Evolutionary conservation across 495 filamentous ascomycete species (phyloP), one percentile per base, ranked within the genome.

Genomic region (Aspergillus egyptiacus): DNA sequence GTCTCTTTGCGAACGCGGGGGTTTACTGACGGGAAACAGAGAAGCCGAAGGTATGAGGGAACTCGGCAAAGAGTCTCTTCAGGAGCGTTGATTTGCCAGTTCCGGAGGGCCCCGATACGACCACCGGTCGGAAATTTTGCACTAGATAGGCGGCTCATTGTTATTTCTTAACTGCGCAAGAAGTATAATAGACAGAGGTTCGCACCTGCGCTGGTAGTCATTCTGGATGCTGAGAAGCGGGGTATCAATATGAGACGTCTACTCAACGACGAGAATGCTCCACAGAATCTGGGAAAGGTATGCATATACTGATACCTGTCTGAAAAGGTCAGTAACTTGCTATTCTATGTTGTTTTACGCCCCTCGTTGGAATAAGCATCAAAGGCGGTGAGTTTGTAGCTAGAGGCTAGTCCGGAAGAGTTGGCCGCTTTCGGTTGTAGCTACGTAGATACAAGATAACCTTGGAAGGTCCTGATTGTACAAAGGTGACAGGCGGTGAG

Each of bases 81-180:
- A 93, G 80, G 18, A 97, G 78, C 19, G 91, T 96, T 37, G 82
- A 85, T 77, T 97, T 96, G 35, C 91, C 91, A 9, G 86, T 79
- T 59, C 91, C 91, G 6, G 79, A 85, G 14, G 91, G 90, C 23
- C 89, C 91, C 15, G 84, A 93, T 58, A 96, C 82, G 28, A 96
- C 86, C 54, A 97, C 78, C 6, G 89, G 91, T 11, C 82, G 74
- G 52, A 63, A 70, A 36, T 66, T 63, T 31, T 69, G 60, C 36
- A 64, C 58, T 67, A 20, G 10, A 35, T 7, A 28, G 19, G 17
- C 5, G 18, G n/a, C 50, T 49, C 47, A 17, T 37, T 14, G 28
- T 42, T 28, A 48, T 13, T 36, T 15, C 11, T 1, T 5, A 13
- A 22, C 27, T 15, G 7, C 14, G 22, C 3, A 17, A 18, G 17